These are phyloP conservation scores for Entomortierella lignicola DNA, from an alignment of 192 early-diverging fungal genomes.

Conservation along the genomic window DNA sequence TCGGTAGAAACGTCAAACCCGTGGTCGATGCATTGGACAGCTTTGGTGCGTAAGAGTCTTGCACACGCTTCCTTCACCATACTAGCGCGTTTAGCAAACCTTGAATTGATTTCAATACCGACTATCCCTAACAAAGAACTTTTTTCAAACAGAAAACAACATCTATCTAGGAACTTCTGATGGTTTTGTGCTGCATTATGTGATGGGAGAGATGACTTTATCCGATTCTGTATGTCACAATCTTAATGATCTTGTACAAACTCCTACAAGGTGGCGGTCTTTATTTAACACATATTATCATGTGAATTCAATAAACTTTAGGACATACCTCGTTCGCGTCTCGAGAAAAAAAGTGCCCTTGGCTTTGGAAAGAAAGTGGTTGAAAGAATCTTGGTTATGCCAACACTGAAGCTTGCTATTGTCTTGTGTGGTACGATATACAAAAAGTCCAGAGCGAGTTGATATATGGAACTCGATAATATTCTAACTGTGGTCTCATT, in stretches of 20 bases:
- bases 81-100: neutral
- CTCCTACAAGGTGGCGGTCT: too few relatives aligned
- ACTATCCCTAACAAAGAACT: neutral
- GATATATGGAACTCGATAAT: too few relatives aligned
- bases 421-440: constrained; percentile 49
- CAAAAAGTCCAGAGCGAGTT: too few relatives aligned
- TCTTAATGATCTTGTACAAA: too few relatives aligned
- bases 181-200: constrained; percentile 76
- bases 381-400: constrained; percentile 70
- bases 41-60: constrained; percentile 25
- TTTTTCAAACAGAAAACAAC: constrained; percentile 66
- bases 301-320: neutral
- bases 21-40: constrained; percentile 47
- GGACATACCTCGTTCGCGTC: constrained; percentile 49
- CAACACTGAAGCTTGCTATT: constrained; percentile 71
- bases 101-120: too few relatives aligned
- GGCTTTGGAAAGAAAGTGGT: constrained; percentile 72
- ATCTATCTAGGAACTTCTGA: constrained; percentile 83
- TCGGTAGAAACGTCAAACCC: constrained; percentile 38
- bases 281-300: neutral
- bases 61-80: too few relatives aligned
- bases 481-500: too few relatives aligned
- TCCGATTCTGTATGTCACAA: constrained; percentile 47
- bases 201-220: constrained; percentile 61
- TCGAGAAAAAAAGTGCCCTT: constrained; percentile 60